Evolutionary conservation across 345 rosid genomes (phyloP).

Genomic region (Limnanthes douglasii): DNA sequence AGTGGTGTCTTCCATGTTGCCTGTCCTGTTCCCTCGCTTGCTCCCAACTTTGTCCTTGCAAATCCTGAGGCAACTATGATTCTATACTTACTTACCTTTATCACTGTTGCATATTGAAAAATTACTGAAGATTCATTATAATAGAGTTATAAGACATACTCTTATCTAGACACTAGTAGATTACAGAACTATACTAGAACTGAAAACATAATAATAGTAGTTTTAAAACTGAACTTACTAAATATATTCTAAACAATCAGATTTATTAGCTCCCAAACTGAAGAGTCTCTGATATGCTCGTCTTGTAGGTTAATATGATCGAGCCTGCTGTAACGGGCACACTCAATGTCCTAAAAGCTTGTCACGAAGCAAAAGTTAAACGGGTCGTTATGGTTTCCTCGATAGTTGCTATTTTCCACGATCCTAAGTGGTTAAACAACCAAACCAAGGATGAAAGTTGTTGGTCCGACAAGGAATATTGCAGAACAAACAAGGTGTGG

Average conservation of each 20-base stretch:
- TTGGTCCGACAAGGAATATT: conserved; percentile 55
- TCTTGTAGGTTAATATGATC: conserved; percentile 32
- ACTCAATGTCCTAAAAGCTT: conserved; percentile 46
- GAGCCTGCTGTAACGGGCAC: conserved; percentile 65
- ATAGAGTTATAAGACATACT: too few species aligned
- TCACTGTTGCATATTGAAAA: too few species aligned
- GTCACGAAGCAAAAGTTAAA: conserved; percentile 36
- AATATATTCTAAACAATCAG: too few species aligned
- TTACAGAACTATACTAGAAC: too few species aligned
- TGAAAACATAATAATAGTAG: too few species aligned
- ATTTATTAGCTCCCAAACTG: too few species aligned
- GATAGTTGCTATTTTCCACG: conserved; percentile 22
- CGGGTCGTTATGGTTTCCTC: conserved; percentile 60
- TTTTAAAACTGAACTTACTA: too few species aligned
- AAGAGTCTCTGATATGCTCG: too few species aligned
- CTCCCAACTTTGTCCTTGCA: conserved; percentile 9
- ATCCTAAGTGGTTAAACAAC: conserved; percentile 41
- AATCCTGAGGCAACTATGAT: conserved; percentile 20
- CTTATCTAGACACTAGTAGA: too few species aligned
- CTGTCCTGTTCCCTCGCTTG: conserved; percentile 29
- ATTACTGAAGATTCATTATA: too few species aligned
- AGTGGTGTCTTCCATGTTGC: conserved; percentile 44
- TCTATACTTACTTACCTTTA: neutral
- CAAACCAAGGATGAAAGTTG: conserved; percentile 33
- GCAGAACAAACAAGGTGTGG: conserved; percentile 28